Conservation (phyloP, 805 yeast species). For the Jamesozyma hellenica region DNA sequence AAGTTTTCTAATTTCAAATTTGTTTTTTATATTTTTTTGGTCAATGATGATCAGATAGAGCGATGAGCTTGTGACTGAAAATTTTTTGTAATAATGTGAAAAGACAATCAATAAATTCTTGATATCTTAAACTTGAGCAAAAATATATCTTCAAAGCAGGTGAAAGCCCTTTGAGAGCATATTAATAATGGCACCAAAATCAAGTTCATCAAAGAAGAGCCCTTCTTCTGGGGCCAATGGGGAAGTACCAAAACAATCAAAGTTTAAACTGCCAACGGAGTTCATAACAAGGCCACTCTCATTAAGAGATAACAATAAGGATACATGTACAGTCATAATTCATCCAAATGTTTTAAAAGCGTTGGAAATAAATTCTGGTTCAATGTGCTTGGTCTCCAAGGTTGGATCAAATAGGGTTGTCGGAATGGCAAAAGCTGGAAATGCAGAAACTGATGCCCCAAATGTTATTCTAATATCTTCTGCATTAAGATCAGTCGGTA, state of each 20-base stretch:
- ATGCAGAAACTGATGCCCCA: constrained; percentile 23
- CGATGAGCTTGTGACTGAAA: neutral
- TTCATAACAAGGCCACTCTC: constrained; percentile 33
- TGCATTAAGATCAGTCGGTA: constrained; percentile 34
- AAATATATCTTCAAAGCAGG: neutral
- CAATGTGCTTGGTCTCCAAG: constrained; percentile 37
- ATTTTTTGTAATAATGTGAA: neutral
- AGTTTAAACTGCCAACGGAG: constrained; percentile 31
- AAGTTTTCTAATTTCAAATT: too few relatives aligned
- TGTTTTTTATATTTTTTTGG: neutral
- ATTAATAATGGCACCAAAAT: constrained; percentile 23
- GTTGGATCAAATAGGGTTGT: constrained; percentile 40
- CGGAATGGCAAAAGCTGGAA: constrained; percentile 34
- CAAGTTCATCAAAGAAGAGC: constrained; percentile 23
- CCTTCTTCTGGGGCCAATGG: constrained; percentile 11
- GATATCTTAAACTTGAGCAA: neutral
- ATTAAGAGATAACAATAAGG: constrained; percentile 19
- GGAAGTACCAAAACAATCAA: constrained; percentile 15
- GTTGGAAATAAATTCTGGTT: constrained; percentile 37
- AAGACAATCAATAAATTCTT: too few relatives aligned
- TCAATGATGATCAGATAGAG: neutral
- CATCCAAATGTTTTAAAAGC: constrained; percentile 38
- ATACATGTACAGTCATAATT: constrained; percentile 32
- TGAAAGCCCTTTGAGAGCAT: neutral
- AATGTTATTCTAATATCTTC: constrained; percentile 42